Evolutionary conservation across 1,284 basidiomycete genomes (phyloP), one percentile per base, ranked within the genome.

Genomic region (Leccinum subatratum): DNA sequence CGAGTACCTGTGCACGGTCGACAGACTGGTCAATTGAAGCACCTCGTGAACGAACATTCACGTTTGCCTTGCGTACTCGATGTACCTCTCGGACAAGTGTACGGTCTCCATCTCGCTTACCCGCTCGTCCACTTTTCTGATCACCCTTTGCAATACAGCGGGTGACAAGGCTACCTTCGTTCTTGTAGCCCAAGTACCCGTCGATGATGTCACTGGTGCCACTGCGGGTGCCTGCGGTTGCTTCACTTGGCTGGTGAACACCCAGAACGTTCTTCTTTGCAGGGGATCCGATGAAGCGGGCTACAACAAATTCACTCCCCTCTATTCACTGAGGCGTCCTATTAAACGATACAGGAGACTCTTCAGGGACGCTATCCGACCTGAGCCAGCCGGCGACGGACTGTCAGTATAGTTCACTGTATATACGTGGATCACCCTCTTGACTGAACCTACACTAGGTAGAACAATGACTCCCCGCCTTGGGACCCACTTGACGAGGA

Each of bases 401-500:
- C 20, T 75, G 73, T 75, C 18, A 64, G 73, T 73, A 30, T 59
- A 16, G 11, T 56, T 14, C 54, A n/a, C 6, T 20, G 22, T 30
- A 11, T 28, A 16, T 18, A 25, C 12, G 3, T 39, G 7, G 1
- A 34, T 16, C 12, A 18, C 6, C n/a, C 18, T 64, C 20, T 61
- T n/a, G n/a, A 51, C 48, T 67, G 58, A 65, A 45, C 56, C 22
- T n/a, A n/a, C 6, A 22, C 16, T 14, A 77, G 75, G 22, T 75
- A 72, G 75, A 59, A 57, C 61, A 28, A 59, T n/a, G 72, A 63
- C 20, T 14, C 32, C 1, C 60, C 66, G 1, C 75, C 73, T 8
- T 74, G 75, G 73, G 71, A 74, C 4, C 75, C 76, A 2, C 73
- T 77, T 16, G 70, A 73, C 32, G 71, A 73, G 20, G 74, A 77